Evolutionary conservation across 1,139 yeast genomes (phyloP), one percentile per base, ranked within the genome.

Genomic region (Candida mesenterica): DNA sequence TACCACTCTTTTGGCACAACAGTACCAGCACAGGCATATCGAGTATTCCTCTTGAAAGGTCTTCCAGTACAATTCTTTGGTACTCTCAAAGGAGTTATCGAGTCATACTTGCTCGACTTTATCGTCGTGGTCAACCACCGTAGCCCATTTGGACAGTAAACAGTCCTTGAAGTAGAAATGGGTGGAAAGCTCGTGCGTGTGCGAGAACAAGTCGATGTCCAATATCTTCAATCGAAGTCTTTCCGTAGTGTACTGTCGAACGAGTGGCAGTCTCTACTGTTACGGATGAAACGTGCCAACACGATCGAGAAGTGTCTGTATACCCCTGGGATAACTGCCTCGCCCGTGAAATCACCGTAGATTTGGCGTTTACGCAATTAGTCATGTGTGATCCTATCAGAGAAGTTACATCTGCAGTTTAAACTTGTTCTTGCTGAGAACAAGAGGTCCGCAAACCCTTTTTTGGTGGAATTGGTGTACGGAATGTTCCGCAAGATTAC

Each of bases 161-260:
- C 60, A 56, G 36, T 50, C 55, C 2, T 42, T 32, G 28, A 51
- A 48, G 41, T 66, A 65, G 14, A 41, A 42, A 13, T 30, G 35
- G 29, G 59, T 52, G 4, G 53, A 45, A 20, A 66, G 48, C 38
- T 61, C 68, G 38, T 66, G 70, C 6, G 72, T 65, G 36, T 62
- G 69, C 72, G 72, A 66, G 1, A 60, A 49, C 30, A 66, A 48
- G 38, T 66, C 71, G 18, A 66, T 58, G 36, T 66, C 72, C 33
- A 65, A 46, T 1, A 72, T 62, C 0, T 72, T 71, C 1, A 66
- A 63, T 13, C 57, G 45, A 36, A 53, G 43, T 13, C 28, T 23
- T 24, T 6, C 36, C 42, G 23, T 28, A 24, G 8, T 32, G n/a
- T 2, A 41, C 41, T 22, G 5, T 38, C 31, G 30, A 61, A 49